Evolutionary conservation across 2,329 filamentous ascomycete species (phyloP).

Genomic region (Colletotrichum destructivum): DNA sequence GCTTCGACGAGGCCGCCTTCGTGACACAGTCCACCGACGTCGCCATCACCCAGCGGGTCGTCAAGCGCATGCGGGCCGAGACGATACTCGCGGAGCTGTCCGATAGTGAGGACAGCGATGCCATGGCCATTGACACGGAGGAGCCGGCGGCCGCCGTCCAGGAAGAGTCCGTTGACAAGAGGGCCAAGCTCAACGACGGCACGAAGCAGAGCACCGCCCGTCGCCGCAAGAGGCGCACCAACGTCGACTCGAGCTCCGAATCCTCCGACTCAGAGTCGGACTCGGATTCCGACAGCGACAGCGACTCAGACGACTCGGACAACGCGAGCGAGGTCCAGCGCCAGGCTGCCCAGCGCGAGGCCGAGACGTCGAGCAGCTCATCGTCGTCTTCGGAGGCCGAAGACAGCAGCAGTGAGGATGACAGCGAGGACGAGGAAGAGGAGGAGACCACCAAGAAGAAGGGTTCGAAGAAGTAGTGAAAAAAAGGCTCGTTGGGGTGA

Average conservation of each 20-base stretch:
- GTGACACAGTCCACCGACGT: conserved; percentile 65
- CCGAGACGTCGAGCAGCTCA: conserved; percentile 58
- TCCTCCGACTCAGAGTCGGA: conserved; percentile 53
- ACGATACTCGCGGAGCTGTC: conserved; percentile 70
- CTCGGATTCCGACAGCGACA: conserved; percentile 43
- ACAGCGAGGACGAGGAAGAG: conserved; percentile 44
- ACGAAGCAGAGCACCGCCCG: conserved; percentile 62
- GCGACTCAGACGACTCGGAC: conserved; percentile 47
- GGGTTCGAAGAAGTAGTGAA: conserved; percentile 10
- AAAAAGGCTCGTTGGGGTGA: no score
- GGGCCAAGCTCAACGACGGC: conserved; percentile 61
- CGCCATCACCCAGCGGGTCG: conserved; percentile 68
- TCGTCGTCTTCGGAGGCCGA: conserved; percentile 58
- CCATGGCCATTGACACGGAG: conserved; percentile 46
- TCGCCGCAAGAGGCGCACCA: conserved; percentile 66
- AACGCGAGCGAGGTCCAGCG: conserved; percentile 54
- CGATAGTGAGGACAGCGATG: conserved; percentile 60
- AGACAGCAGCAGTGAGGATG: conserved; percentile 50
- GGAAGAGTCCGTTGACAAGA: conserved; percentile 54
- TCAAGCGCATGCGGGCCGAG: conserved; percentile 76
- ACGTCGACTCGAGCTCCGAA: conserved; percentile 56
- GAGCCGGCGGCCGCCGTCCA: conserved; percentile 40
- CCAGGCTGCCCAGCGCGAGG: conserved; percentile 49
- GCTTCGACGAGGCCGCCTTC: conserved; percentile 68
- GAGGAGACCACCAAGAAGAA: conserved; percentile 44